These are phyloP conservation scores for Aspergillus asperescens DNA, from an alignment of 495 filamentous ascomycete genomes.

Conservation along the genomic window DNA sequence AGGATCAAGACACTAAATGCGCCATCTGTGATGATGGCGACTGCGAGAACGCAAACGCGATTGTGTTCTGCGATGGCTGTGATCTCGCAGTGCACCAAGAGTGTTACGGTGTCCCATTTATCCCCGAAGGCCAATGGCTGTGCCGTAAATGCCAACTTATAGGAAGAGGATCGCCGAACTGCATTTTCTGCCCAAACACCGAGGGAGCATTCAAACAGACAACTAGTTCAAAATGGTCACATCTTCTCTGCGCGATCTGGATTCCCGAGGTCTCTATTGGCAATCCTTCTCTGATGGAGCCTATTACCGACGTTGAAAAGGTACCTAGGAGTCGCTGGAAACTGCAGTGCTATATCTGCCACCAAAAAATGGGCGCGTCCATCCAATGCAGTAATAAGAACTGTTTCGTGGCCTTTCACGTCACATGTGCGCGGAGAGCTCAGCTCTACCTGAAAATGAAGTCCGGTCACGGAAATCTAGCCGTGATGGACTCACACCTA, in stretches of 20 bases:
- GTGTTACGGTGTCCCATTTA: conserved; percentile 98
- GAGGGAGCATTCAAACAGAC: conserved; percentile 99
- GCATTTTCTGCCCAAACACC: conserved; percentile 96
- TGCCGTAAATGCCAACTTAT: conserved; percentile 96
- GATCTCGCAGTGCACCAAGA: conserved; percentile 98
- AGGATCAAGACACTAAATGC: conserved; percentile 96
- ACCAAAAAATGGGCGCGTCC: conserved; percentile 94
- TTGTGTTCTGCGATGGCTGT: conserved; percentile 98
- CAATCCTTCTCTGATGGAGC: conserved; percentile 97
- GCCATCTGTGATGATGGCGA: conserved; percentile 98
- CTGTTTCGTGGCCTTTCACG: conserved; percentile 97
- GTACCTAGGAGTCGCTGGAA: conserved; percentile 92
- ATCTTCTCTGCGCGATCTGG: conserved; percentile 96
- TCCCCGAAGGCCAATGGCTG: conserved; percentile 97
- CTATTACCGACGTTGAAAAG: conserved; percentile 95
- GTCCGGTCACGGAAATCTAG: conserved; percentile 69
- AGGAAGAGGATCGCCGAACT: conserved; percentile 86
- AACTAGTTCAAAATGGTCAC: conserved; percentile 89
- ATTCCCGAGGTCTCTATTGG: conserved; percentile 94
- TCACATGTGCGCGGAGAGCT: conserved; percentile 86
- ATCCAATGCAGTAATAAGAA: conserved; percentile 98
- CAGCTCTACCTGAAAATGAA: conserved; percentile 96
- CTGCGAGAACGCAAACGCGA: conserved; percentile 99
- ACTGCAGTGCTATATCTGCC: conserved; percentile 92
- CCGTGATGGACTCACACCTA: conserved; percentile 80